Evolutionary conservation across 768 basidiomycete species (phyloP), one percentile per base, ranked within the genome.

Genomic region (Steccherinum ochraceum): DNA sequence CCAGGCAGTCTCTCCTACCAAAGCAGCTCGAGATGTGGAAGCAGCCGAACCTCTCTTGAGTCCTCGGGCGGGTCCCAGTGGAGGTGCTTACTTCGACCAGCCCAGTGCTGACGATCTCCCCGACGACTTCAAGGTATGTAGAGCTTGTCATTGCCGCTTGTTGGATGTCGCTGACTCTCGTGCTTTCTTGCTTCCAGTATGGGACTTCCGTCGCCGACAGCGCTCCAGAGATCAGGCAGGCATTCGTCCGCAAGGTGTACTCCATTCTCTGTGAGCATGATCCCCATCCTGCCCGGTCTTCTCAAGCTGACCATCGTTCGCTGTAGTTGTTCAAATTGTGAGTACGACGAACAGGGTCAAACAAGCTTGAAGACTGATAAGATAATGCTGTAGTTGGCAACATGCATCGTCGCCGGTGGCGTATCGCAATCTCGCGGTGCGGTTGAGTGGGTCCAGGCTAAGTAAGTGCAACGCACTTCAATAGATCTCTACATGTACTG

Each of bases 241-340:
- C 84, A 4, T 97, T 97, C 68, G 75, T 97, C 50, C 79, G 91
- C 64, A 96, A 96, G 73, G 88, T 93, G 27, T 95, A 92, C 68
- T 81, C 79, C 24, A 92, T 95, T 60, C 80, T 98, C 3, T 83
- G 90, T 92, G 61, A 75, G 87, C 73, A 46, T 40, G 16, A n/a
- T n/a, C n/a, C n/a, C n/a, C n/a, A n/a, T n/a, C n/a, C n/a, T n/a
- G n/a, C n/a, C n/a, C 20, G 24, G 35, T 21, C 7, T 44, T 11
- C 23, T 4, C 19, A 21, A 1, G 20, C 46, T 25, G 41, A 23
- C 42, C 35, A 53, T 19, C 16, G 55, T 42, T 45, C 26, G 18
- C 21, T 24, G 26, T 52, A 89, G 86, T 88, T 55, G 78, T 75
- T 49, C 87, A 89, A 65, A 86, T 90, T 56, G 86, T 88, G 71